Conservation (phyloP, 495 filamentous ascomycete species). For the Neurospora sp. region DNA sequence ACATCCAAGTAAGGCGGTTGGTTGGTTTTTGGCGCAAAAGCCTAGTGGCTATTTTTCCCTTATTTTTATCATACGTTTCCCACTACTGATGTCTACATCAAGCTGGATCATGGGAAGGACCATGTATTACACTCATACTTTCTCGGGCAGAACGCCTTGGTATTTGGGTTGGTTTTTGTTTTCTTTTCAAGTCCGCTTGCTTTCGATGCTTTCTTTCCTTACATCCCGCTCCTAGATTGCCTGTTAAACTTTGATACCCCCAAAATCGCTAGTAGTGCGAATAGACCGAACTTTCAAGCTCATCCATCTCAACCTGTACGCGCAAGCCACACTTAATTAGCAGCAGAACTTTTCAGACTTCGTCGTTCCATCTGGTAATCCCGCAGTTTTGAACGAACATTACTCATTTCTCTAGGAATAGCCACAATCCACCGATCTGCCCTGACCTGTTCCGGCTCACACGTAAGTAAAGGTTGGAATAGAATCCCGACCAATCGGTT, state of each 20-base stretch:
- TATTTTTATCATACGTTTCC: no score
- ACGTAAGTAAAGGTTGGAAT: not conserved
- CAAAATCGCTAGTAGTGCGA: no score
- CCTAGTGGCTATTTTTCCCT: no score
- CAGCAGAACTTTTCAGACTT: not conserved
- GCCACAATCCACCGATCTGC: slow-evolving; percentile 2
- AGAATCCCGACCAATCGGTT: not conserved
- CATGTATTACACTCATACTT: not conserved
- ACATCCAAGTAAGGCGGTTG: no score
- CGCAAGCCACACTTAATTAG: not conserved
- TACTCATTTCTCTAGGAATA: not conserved
- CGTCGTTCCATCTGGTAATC: not conserved
- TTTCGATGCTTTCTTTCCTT: no score
- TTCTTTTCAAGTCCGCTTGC: no score
- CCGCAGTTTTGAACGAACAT: not conserved
- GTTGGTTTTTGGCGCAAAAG: no score
- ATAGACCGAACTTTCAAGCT: not conserved
- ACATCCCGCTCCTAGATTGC: no score
- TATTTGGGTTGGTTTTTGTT: no score
- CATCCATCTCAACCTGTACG: not conserved
- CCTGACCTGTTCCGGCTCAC: not conserved
- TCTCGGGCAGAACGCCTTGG: not conserved
- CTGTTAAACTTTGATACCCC: no score
- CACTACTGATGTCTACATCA: not conserved
- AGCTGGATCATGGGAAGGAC: not conserved